Base-by-base conservation (phyloP, 108 stramenopile genomes). In the Skeletonema costatum region DNA sequence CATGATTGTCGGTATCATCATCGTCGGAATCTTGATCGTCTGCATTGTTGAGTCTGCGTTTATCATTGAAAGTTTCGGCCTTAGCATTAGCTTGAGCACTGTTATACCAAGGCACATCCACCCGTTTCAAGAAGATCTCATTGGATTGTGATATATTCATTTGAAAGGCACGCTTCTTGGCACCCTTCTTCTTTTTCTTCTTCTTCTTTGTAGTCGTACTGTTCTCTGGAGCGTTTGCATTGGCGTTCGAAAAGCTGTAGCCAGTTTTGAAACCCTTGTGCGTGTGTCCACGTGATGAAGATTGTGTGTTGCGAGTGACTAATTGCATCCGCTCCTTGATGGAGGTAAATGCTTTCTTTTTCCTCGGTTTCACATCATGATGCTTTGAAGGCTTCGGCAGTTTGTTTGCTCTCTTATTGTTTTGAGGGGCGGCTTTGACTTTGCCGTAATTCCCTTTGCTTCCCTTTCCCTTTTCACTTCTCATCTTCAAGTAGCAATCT, bases 91-190 rank as follows among this genome's bases (percentile, higher is more conserved):
- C 64, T 46, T 62, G 39, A 17, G 32, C 46, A 16, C 68, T 42
- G 38, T 58, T 38, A 11, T 70, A 42, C 73, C 73, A 75, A 1
- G 80, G 80, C 12, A 75, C 73, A 17, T 71, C 73, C 58, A 30
- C 38, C 1, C 25, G 19, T 7, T 21, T 21, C 14, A 79, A 63
- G 35, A 44, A 73, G 19, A 66, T 46, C 6, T 81, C 46, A 39
- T 70, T 70, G 32, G 36, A 42, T 12, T 75, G 73, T 32, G 51
- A 4, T 30, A 81, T 33, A 29, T 50, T 81, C 80, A 81, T 74
- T 59, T 58, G 64, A 75, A 71, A 78, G 48, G 14, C 51, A 56
- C 25, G 33, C n/a, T 4, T 67, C 29, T 60, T 50, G 14, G 46
- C n/a, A n/a, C 11, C 25, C 56, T 39, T 31, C 42, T 60, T 38